Evolutionary conservation across 805 yeast genomes (phyloP).

Genomic region (Tetrapisispora arboricola): DNA sequence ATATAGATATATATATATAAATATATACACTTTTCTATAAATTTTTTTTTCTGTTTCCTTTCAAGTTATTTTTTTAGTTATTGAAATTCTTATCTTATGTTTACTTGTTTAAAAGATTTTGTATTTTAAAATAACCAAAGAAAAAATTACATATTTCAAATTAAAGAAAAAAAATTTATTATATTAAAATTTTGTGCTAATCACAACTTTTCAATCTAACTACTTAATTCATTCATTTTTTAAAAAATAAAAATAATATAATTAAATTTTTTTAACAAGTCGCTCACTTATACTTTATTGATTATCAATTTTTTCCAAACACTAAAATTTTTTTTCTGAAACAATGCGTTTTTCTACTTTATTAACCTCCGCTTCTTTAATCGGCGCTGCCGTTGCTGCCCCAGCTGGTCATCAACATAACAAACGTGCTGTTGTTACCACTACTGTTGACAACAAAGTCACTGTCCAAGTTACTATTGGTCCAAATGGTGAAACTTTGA

Average conservation of each 20-base stretch:
- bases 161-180: not conserved
- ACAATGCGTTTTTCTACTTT: slow-evolving; percentile 43
- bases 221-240: slow-evolving; percentile 4
- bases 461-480: slow-evolving; percentile 29
- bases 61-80: not conserved
- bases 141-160: not conserved
- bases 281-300: slow-evolving; percentile 2
- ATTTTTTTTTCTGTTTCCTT: not conserved
- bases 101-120: too few relatives aligned
- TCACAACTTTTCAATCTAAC: slow-evolving; percentile 2
- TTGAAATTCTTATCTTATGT: not conserved
- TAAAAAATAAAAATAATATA: not conserved
- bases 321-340: not conserved
- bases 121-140: not conserved
- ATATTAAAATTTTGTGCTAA: not conserved
- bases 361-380: slow-evolving; percentile 37
- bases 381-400: slow-evolving; percentile 43
- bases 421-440: slow-evolving; percentile 46
- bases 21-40: too few relatives aligned
- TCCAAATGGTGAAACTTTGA: slow-evolving; percentile 16
- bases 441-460: slow-evolving; percentile 38
- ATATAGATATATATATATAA: too few relatives aligned
- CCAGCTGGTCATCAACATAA: slow-evolving; percentile 52
- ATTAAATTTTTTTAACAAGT: slow-evolving; percentile 7
- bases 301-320: not conserved